phyloP scores from a whole-genome alignment of 805 yeast species.

The Nakazawaea pomicola region DNA sequence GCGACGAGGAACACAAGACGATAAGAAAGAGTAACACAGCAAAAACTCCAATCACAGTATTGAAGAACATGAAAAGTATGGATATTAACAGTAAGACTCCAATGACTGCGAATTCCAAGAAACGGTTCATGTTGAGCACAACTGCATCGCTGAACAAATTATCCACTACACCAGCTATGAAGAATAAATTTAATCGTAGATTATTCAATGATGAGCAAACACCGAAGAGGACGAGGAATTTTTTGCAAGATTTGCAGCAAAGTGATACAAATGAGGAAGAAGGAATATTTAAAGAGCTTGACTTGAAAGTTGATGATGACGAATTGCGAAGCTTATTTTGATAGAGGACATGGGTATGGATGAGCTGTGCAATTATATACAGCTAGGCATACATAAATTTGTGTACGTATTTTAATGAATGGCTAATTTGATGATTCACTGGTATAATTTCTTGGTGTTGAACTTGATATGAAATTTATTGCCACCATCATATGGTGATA shows the following conservation, averaged over 20 bases:
- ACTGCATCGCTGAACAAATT: neutral
- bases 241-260: neutral
- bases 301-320: slow-evolving; percentile 1
- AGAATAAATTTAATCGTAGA: neutral
- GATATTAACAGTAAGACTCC: neutral
- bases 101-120: neutral
- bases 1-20: neutral
- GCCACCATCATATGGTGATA: no score
- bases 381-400: no score
- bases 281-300: neutral
- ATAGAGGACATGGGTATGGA: no score
- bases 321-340: slow-evolving; percentile 4
- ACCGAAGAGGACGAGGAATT: neutral
- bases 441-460: no score
- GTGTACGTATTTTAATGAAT: no score
- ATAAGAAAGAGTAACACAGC: neutral
- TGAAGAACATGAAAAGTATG: neutral
- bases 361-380: no score
- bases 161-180: neutral
- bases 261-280: neutral
- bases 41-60: neutral
- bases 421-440: no score
- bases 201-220: neutral
- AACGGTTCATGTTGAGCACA: neutral
- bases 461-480: no score